Evolutionary conservation across 306 rosid species (phyloP), one percentile per base, ranked within the genome.

Genomic region (Rubus parviflorus): DNA sequence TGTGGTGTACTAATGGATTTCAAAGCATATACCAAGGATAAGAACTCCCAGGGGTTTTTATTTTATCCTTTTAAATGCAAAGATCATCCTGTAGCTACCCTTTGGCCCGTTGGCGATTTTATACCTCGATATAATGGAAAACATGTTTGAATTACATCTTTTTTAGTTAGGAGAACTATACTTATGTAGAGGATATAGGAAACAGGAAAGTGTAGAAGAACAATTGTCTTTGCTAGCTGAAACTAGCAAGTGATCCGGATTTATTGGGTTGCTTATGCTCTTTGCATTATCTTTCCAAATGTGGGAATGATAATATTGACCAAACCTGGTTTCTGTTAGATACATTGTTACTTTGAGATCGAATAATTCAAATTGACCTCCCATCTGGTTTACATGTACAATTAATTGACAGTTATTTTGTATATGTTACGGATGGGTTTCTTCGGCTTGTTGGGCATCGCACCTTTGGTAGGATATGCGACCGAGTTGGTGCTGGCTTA

Each of bases 391-490:
- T 58, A 13, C 69, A 54, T 19, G 17, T 38, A 40, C 47, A 7
- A 68, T 75, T 68, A 20, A 49, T 81, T 67, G 67, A 75, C 64
- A 9, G 66, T 80, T 69, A 25, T 68, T 65, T 83, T 81, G 17
- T 65, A 41, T 72, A 15, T 81, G 42, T 48, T 72, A 89, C 89
- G 97, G 90, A 77, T 86, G 79, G 96, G 93, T 90, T 30, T 30
- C 35, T 30, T 30, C 84, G 85, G 92, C 69, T 83, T 89, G 74
- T 63, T 93, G 81, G 95, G 98, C 53, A 89, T 93, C 66, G 35
- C 84, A 72, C 98, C 98, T 61, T 80, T 93, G 84, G 93, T 93
- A 20, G 98, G 98, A 67, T 89, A 85, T 89, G 92, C 87, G 11
- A 89, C 97, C 0, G 95, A 89, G 95, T 90, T 46, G 35, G 35